Evolutionary conservation across 106 monocot species (phyloP), one percentile per base, ranked within the genome.

Genomic region (Platanthera zijinensis): DNA sequence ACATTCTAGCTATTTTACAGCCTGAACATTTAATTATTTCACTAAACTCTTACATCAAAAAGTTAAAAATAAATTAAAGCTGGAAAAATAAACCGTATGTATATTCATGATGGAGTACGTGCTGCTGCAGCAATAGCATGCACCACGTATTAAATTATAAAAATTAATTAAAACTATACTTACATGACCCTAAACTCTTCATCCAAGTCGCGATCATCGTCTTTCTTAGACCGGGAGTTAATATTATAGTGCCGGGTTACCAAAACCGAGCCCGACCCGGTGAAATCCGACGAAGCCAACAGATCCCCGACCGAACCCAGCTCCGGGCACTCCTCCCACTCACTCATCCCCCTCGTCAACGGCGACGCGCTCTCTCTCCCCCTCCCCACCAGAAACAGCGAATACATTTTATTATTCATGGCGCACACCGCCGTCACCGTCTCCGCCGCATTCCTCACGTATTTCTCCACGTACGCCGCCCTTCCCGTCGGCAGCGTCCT

Each of bases 281-380:
- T 54, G 25, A 86, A 86, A 69, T 91, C 91, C 22, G 80, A 52
- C 51, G 91, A 86, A 10, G 82, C 84, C 48, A 91, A 69, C 28
- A 91, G 50, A 74, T 91, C 91, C 13, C 88, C 91, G 5, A 91
- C 82, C 3, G 86, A 78, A 18, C 91, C 91, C 48, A 91, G 76
- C 86, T 91, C 91, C 57, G 80, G 78, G 71, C 72, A 82, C 74
- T 91, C 88, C 39, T 66, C 77, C 86, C 83, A 91, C 28, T 88
- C 88, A 30, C 79, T 71, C 32, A 87, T 45, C 52, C 82, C 84
- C 11, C 22, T 81, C 52, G 82, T 87, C 28, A 86, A 46, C 51
- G 74, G 56, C 21, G 80, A 71, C 4, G 5, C 5, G 6, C 52
- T 8, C 1, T 17, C 15, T 0, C 48, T 71, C 14, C 70, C 70